Conservation (phyloP, 164 flowering plant species). For the Magnolia changhungtana region DNA sequence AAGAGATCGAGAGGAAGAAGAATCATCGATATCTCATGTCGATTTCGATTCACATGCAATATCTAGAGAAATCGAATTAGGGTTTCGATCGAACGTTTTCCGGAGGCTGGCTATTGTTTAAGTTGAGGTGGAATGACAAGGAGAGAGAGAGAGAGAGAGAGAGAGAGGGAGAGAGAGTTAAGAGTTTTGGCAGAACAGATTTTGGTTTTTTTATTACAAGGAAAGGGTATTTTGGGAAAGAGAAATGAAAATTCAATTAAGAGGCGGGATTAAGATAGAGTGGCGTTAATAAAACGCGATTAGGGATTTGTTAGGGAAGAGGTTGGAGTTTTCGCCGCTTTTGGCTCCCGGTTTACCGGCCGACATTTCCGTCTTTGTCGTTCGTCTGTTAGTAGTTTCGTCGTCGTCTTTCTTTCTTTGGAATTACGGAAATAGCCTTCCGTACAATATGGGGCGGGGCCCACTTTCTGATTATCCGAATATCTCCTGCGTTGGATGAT, state of each 20-base stretch:
- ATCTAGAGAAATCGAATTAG: slow-evolving; percentile 1
- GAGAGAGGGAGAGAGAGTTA: slow-evolving; percentile 12
- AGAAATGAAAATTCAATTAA: not conserved
- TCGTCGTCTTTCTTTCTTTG: not conserved
- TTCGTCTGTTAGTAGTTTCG: slow-evolving; percentile 16
- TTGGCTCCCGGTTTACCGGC: slow-evolving; percentile 39
- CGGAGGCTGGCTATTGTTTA: slow-evolving; percentile 12
- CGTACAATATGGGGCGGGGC: too few relatives aligned
- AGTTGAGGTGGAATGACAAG: slow-evolving; percentile 7
- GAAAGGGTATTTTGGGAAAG: not conserved
- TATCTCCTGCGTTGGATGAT: not conserved
- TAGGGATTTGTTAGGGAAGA: not conserved
- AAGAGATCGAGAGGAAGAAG: not conserved
- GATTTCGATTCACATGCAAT: not conserved
- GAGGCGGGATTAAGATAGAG: not conserved
- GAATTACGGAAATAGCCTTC: slow-evolving; percentile 6
- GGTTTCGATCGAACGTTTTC: slow-evolving; percentile 11
- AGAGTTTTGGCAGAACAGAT: not conserved
- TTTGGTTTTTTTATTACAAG: slow-evolving; percentile 6
- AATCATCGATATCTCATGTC: not conserved
- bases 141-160: slow-evolving; percentile 13
- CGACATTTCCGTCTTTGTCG: slow-evolving; percentile 32
- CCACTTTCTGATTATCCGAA: not conserved
- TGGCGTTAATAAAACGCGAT: not conserved
- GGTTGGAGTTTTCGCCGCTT: slow-evolving; percentile 28